Percentiles rank a stretch among this genome's conserved stretches.
These are phyloP conservation scores for Talaromyces sp. DNA, from an alignment of 2,329 filamentous ascomycete genomes.

Conservation along the genomic window DNA sequence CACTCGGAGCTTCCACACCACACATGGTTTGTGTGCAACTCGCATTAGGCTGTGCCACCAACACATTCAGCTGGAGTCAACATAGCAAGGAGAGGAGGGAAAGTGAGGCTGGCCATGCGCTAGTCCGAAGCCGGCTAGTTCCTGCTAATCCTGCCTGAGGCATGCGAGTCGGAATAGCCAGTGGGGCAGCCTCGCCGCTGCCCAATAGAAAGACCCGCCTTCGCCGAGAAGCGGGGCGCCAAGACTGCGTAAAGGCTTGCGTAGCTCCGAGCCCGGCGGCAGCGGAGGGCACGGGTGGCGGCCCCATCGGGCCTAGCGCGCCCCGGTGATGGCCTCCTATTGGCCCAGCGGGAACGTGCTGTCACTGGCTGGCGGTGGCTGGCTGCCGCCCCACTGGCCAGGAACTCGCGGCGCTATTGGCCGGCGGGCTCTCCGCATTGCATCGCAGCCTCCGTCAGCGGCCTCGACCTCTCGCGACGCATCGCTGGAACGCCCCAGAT, in stretches of 20 bases:
- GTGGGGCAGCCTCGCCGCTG: not conserved
- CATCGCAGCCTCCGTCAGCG: constrained; percentile 8
- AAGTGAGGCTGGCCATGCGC: not conserved
- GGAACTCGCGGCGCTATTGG: constrained; percentile 9
- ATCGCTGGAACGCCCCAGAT: constrained; percentile 1
- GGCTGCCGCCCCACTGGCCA: constrained; percentile 7
- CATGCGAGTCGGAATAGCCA: not conserved
- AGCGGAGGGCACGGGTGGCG: not conserved
- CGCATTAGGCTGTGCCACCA: too few species aligned
- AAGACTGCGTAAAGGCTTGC: not conserved
- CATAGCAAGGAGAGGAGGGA: too few species aligned
- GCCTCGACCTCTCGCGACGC: constrained; percentile 3
- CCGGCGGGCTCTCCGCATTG: constrained; percentile 2
- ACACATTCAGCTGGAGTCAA: too few species aligned
- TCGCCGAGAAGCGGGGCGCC: not conserved
- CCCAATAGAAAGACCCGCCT: not conserved
- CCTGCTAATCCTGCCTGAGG: not conserved
- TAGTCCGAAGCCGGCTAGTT: not conserved
- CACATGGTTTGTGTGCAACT: too few species aligned
- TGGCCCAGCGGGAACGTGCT: not conserved
- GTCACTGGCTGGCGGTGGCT: not conserved
- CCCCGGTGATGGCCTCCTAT: not conserved
- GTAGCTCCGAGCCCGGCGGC: not conserved
- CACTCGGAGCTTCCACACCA: too few species aligned
- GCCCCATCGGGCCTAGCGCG: not conserved